Conservation (phyloP, 345 rosid species). For the Acer campestre region DNA sequence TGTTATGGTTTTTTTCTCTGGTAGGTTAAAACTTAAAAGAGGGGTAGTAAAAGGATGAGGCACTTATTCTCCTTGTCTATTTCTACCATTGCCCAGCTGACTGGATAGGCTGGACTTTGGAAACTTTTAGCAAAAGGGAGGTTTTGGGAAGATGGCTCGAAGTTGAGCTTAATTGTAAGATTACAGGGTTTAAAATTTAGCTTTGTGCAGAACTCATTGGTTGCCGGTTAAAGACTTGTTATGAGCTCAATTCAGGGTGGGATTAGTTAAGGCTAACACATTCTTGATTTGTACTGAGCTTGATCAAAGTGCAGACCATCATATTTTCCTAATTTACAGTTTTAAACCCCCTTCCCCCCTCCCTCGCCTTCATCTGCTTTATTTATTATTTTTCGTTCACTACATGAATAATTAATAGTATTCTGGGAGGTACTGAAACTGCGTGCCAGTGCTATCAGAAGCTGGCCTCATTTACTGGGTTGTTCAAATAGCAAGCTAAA, state of each 20-base stretch:
- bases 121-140: not conserved
- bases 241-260: not conserved
- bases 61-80: no score
- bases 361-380: not conserved
- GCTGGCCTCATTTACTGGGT: slow-evolving; percentile 85
- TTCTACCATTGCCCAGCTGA: no score
- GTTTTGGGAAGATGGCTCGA: not conserved
- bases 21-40: no score
- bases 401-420: not conserved
- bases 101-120: not conserved
- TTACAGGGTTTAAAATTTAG: no score
- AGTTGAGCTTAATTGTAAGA: no score
- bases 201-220: not conserved
- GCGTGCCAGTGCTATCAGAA: slow-evolving; percentile 54
- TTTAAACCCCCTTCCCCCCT: not conserved
- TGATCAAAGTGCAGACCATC: not conserved
- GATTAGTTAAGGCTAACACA: not conserved
- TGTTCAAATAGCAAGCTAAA: slow-evolving; percentile 69
- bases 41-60: no score
- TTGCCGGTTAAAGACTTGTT: not conserved
- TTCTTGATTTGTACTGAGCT: not conserved
- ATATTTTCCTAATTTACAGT: not conserved
- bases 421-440: slow-evolving; percentile 54
- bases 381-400: not conserved
- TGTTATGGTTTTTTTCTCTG: no score